Conservation (phyloP, 2,329 filamentous ascomycete species). For the Pestalotiopsis sp. region DNA sequence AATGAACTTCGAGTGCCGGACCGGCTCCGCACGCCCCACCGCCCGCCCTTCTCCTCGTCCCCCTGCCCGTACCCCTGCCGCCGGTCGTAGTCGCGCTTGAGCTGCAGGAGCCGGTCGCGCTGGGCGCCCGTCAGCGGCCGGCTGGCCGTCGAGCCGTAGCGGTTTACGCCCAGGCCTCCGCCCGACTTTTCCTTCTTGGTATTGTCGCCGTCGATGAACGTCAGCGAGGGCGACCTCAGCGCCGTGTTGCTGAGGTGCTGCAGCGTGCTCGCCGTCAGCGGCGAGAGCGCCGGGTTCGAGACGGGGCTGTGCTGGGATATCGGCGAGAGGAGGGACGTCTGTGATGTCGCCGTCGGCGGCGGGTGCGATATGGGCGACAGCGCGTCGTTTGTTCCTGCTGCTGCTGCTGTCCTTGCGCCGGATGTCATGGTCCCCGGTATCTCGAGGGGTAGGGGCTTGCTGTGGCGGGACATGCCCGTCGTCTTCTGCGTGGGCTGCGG, state of each 20-base stretch:
- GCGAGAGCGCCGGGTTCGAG: neutral
- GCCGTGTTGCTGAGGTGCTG: neutral
- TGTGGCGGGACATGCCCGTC: neutral
- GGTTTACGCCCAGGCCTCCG: neutral
- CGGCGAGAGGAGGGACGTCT: neutral
- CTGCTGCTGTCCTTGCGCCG: neutral
- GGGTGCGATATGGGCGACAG: neutral
- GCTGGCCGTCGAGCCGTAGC: neutral
- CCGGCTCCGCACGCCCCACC: neutral
- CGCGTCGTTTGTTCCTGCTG: neutral
- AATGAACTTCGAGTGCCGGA: neutral
- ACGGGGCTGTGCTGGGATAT: neutral
- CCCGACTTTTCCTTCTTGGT: neutral
- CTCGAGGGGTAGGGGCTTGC: neutral
- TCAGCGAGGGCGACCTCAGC: neutral
- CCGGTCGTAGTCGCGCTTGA: conserved; percentile 6
- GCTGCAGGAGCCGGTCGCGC: conserved; percentile 8
- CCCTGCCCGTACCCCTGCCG: neutral
- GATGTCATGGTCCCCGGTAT: neutral
- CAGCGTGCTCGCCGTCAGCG: neutral
- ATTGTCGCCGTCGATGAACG: neutral
- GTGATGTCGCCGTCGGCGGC: neutral
- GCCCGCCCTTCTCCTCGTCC: neutral
- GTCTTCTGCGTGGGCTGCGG: neutral
- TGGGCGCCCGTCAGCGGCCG: conserved; percentile 4